A percentile compares a stretch with the other conserved stretches of the same genome.
Evolutionary conservation across 345 rosid genomes (phyloP).

Genomic region (Bruguiera parviflora): DNA sequence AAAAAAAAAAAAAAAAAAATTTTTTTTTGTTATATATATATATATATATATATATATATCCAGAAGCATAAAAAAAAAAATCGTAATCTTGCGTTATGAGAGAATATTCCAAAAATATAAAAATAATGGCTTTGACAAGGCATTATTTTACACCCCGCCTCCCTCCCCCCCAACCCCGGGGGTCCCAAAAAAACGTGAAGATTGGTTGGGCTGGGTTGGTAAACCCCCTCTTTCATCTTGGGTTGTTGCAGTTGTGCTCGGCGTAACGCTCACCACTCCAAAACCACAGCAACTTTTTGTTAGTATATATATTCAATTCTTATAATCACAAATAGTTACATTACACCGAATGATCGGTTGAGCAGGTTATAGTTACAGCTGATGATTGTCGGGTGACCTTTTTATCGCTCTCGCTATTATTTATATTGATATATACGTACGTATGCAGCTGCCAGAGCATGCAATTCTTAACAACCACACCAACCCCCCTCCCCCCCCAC

Average conservation of each 20-base stretch:
- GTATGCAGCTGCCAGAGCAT: conserved; percentile 1
- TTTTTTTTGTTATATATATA: no score
- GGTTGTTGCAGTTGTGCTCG: conserved; percentile 12
- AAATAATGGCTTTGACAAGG: no score
- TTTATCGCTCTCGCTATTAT: not conserved
- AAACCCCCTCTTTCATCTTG: conserved; percentile 37
- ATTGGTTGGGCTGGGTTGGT: conserved; percentile 52
- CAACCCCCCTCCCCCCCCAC: conserved; percentile 15
- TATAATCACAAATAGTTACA: not conserved
- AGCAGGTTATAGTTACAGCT: not conserved
- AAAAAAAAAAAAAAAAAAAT: no score
- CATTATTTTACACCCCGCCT: no score
- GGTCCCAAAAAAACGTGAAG: not conserved
- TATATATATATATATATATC: no score
- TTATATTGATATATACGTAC: not conserved
- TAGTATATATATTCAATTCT: not conserved
- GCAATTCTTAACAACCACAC: conserved; percentile 35
- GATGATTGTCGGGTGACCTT: not conserved
- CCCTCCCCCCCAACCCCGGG: no score
- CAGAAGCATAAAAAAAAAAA: no score
- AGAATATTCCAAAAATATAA: no score
- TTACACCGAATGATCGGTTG: conserved; percentile 16
- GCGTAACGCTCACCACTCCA: conserved; percentile 14
- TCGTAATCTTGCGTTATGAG: no score
- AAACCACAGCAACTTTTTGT: not conserved